Evolutionary conservation across 2,329 filamentous ascomycete species (phyloP).

Genomic region (Xylariaceae sp.): DNA sequence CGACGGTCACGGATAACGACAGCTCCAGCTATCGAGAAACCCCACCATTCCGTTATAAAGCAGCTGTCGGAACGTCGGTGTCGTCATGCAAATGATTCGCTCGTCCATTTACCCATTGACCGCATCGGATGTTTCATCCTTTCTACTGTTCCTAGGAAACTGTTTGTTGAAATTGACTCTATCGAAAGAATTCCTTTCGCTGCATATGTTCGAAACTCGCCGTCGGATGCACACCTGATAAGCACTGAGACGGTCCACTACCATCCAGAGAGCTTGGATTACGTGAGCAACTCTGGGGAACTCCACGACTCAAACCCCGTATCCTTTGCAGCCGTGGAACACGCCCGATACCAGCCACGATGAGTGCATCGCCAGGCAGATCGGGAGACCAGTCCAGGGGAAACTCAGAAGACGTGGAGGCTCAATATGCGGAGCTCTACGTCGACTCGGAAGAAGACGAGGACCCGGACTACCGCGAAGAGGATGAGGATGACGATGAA

Average conservation of each 20-base stretch:
- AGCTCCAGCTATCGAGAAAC: background rate
- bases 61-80: slow-evolving; percentile 9
- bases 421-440: slow-evolving; percentile 16
- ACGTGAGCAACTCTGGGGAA: too few species aligned
- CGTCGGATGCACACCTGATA: too few species aligned
- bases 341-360: slow-evolving; percentile 3
- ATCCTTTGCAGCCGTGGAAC: too few species aligned
- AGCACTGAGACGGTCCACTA: too few species aligned
- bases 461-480: slow-evolving; percentile 21
- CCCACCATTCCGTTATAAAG: slow-evolving; percentile 4
- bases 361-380: slow-evolving; percentile 17
- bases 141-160: too few species aligned
- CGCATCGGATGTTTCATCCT: background rate
- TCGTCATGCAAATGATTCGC: slow-evolving; percentile 15
- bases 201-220: too few species aligned
- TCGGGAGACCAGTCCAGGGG: too few species aligned
- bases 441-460: slow-evolving; percentile 21
- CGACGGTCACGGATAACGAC: background rate
- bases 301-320: too few species aligned
- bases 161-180: too few species aligned
- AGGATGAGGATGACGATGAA: slow-evolving; percentile 21
- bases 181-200: too few species aligned
- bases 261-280: too few species aligned
- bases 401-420: slow-evolving; percentile 17
- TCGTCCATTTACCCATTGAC: slow-evolving; percentile 7